Evolutionary conservation across 2,329 filamentous ascomycete genomes (phyloP).

Genomic region (Fusarium humuli): DNA sequence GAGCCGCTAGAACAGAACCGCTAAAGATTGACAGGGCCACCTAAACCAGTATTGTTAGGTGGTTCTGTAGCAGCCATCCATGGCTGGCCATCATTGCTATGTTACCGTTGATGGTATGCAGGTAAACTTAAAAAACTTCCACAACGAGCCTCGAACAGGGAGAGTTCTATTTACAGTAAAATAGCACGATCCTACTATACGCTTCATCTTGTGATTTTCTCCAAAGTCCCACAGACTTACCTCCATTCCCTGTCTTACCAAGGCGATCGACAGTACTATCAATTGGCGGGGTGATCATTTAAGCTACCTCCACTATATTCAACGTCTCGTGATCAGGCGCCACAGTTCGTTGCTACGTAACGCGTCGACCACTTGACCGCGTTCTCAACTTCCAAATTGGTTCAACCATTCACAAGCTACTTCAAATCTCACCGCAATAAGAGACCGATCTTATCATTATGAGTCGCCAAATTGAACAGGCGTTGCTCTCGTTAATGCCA

Average conservation of each 20-base stretch:
- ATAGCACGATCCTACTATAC: background rate
- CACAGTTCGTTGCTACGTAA: background rate
- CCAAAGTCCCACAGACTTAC: slow-evolving; percentile 5
- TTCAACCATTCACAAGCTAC: background rate
- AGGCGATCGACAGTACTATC: slow-evolving; percentile 21
- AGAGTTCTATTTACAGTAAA: background rate
- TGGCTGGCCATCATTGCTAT: background rate
- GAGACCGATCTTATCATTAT: slow-evolving; percentile 57
- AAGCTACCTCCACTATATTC: background rate
- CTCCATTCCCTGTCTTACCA: slow-evolving; percentile 9
- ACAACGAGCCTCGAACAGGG: background rate
- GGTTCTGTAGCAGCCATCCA: background rate
- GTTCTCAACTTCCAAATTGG: slow-evolving; percentile 18
- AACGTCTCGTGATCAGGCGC: slow-evolving; percentile 38
- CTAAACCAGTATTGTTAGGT: background rate
- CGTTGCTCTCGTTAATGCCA: slow-evolving; percentile 78
- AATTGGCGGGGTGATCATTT: slow-evolving; percentile 19
- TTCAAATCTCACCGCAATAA: background rate
- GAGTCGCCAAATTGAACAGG: slow-evolving; percentile 80
- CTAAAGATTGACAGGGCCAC: slow-evolving; percentile 25
- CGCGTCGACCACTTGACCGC: slow-evolving; percentile 27
- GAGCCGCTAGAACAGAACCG: slow-evolving; percentile 25
- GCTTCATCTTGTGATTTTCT: background rate
- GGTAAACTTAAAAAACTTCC: background rate
- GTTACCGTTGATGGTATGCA: slow-evolving; percentile 3